phyloP scores from a whole-genome alignment of 1,284 basidiomycete genomes.

The Boletus mariae region DNA sequence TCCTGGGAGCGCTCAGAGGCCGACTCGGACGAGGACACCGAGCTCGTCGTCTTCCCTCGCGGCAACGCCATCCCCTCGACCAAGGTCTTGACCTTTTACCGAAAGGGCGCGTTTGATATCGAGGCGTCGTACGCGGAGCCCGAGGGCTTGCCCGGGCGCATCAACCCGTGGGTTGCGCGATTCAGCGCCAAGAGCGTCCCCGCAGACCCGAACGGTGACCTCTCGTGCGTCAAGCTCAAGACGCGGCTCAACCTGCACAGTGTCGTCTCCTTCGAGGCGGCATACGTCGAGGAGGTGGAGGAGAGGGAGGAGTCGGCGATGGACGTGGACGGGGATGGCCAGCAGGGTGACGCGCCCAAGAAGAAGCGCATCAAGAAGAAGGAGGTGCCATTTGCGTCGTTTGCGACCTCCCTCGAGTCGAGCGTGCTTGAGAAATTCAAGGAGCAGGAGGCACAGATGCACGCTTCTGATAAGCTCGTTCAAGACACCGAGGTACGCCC shows the following conservation, averaged over 20 bases:
- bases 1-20: conserved; percentile 73
- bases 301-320: conserved; percentile 74
- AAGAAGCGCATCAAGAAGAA: conserved; percentile 81
- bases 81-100: conserved; percentile 93
- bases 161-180: conserved; percentile 81
- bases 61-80: conserved; percentile 86
- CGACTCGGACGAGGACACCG: conserved; percentile 84
- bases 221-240: conserved; percentile 84
- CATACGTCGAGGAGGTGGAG: conserved; percentile 80
- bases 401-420: conserved; percentile 62
- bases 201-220: conserved; percentile 63
- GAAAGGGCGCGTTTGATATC: conserved; percentile 82
- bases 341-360: conserved; percentile 54
- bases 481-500: conserved; percentile 90
- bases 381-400: conserved; percentile 68
- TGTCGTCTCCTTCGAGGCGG: conserved; percentile 78
- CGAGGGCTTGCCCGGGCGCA: conserved; percentile 61
- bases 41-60: conserved; percentile 81
- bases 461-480: conserved; percentile 88
- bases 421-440: conserved; percentile 59
- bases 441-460: conserved; percentile 85
- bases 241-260: conserved; percentile 84
- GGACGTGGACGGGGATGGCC: conserved; percentile 61
- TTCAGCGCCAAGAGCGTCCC: conserved; percentile 82
- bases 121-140: conserved; percentile 80